Evolutionary conservation across 352 stramenopile genomes (phyloP).

Genomic region (Globisporangium cylindrosporum): DNA sequence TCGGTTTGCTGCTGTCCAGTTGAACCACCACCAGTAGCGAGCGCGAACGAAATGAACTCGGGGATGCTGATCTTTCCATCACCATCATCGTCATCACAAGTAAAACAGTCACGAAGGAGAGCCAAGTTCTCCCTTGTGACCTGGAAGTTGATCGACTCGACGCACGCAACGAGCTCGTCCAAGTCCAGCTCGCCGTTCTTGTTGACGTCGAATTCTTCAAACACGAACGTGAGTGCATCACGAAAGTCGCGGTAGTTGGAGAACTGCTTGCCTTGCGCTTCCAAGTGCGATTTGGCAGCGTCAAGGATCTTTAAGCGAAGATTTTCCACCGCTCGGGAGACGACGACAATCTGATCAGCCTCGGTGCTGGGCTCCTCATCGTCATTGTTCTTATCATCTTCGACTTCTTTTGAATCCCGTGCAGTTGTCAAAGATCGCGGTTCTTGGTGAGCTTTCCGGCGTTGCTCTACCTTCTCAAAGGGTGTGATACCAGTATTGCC

Average conservation of each 20-base stretch:
- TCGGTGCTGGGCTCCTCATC: background rate
- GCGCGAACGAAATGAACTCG: conserved; percentile 77
- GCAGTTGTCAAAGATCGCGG: background rate
- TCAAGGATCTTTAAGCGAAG: conserved; percentile 43
- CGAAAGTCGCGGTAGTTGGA: conserved; percentile 52
- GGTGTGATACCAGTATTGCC: too few relatives aligned
- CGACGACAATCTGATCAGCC: conserved; percentile 28
- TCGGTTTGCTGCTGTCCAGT: background rate
- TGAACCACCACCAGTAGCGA: conserved; percentile 23
- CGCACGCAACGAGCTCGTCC: conserved; percentile 44
- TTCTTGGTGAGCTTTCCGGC: background rate
- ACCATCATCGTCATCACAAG: conserved; percentile 17
- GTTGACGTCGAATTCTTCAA: conserved; percentile 55
- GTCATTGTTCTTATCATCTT: background rate
- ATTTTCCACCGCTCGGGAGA: conserved; percentile 20
- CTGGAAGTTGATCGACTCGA: conserved; percentile 45
- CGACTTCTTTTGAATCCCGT: background rate
- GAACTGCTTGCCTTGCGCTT: conserved; percentile 18
- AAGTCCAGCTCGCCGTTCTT: conserved; percentile 52
- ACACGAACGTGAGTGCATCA: conserved; percentile 46
- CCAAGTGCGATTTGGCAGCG: conserved; percentile 34
- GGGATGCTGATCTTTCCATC: conserved; percentile 42
- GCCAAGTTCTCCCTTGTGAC: conserved; percentile 39
- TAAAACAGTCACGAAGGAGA: conserved; percentile 59
- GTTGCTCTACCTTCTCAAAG: background rate